Base-by-base conservation (phyloP, 2,329 filamentous ascomycete species). In the Metarhizium brunneum region DNA sequence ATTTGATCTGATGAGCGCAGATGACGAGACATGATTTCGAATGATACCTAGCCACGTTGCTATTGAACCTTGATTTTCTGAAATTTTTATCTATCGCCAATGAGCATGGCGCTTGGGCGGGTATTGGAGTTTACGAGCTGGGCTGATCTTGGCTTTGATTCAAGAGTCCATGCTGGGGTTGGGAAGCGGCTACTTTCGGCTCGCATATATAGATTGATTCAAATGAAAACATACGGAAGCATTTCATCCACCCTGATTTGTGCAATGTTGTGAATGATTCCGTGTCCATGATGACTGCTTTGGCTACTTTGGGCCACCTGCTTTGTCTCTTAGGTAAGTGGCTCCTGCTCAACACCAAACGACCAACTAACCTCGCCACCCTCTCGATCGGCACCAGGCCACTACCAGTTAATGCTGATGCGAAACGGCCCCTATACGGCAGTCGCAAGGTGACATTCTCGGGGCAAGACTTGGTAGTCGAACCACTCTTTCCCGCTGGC, bases 21-120 rank as follows among this genome's bases (percentile, higher is more conserved):
- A 54, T 58, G 42, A 57, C 35, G 57, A 58, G 54, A 40, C 29
- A 60, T 30, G 52, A 57, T 48, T 50, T 55, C 50, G 54, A 40
- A 57, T 51, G 52, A 60, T 58, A 52, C 43, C 29, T 48, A 29
- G 43, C 49, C 8, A 14, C 25, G 53, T 52, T 49, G 20, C 35
- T 56, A 30, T 57, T 53, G 47, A 6, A 14, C 10, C 10, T 18
- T 36, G 57, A 51, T 6, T 50, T 25, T 58, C n/a, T 47, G 47
- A 43, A 18, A 38, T 20, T 54, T 52, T 53, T 51, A 25, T 51
- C 14, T 45, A 47, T 55, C 35, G 56, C 57, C 54, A 47, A 59
- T 40, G 43, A 61, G 60, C 60, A 63, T 57, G 62, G 62, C 62
- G 61, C 61, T 58, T 53, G 52, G 62, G 56, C 35, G 55, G 55